Conservation (phyloP, 2,329 filamentous ascomycete genomes). For the Corinectria fuckeliana region DNA sequence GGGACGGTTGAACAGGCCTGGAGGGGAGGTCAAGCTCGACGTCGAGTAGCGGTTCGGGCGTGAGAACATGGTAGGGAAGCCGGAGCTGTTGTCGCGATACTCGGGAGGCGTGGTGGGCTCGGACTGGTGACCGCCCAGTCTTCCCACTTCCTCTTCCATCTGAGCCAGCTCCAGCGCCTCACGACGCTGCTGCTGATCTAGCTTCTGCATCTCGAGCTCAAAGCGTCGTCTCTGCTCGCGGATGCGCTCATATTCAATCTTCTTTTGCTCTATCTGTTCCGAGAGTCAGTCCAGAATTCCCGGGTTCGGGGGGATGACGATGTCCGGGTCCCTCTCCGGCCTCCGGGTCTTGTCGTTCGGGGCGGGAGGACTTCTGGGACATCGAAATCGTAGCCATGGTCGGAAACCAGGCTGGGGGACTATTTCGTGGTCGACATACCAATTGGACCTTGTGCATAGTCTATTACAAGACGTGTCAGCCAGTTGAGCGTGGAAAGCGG, state of each 20-base stretch:
- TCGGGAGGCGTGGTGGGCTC: slow-evolving; percentile 97
- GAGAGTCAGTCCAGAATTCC: slow-evolving; percentile 44
- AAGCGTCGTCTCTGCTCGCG: slow-evolving; percentile 88
- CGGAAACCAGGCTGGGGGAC: neutral
- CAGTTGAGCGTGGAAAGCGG: neutral
- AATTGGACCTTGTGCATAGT: slow-evolving; percentile 77
- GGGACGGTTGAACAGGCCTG: slow-evolving; percentile 75
- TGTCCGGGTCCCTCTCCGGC: neutral
- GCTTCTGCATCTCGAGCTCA: slow-evolving; percentile 88
- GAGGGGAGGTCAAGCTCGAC: slow-evolving; percentile 84
- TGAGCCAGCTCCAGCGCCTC: slow-evolving; percentile 85
- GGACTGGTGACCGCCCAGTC: slow-evolving; percentile 77
- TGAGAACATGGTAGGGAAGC: slow-evolving; percentile 81
- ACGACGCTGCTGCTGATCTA: slow-evolving; percentile 83
- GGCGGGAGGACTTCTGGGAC: neutral
- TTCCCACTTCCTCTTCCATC: slow-evolving; percentile 79
- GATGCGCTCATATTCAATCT: slow-evolving; percentile 88
- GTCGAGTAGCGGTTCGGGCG: slow-evolving; percentile 88
- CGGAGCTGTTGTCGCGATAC: slow-evolving; percentile 78
- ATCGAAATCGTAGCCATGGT: slow-evolving; percentile 8
- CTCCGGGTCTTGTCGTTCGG: neutral
- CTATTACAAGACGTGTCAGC: slow-evolving; percentile 48
- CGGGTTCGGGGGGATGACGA: neutral
- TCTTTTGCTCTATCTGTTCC: slow-evolving; percentile 87
- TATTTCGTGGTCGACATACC: slow-evolving; percentile 58